Evolutionary conservation across 1,139 yeast species (phyloP).

Genomic region (Yamadazyma buinensis): DNA sequence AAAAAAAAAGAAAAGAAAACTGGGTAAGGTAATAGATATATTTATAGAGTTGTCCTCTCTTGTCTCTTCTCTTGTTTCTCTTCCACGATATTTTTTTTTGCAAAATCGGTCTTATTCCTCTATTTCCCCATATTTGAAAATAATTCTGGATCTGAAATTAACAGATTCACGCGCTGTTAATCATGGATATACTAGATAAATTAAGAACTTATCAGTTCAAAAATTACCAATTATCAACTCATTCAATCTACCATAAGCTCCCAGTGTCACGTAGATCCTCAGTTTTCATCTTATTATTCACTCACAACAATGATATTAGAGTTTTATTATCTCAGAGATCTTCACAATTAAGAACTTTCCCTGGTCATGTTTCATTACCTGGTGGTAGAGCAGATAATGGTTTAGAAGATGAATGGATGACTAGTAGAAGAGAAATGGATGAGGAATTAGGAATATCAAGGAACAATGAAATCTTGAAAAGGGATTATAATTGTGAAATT

Average conservation of each 20-base stretch:
- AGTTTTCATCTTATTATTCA: conserved; percentile 67
- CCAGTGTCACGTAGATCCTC: conserved; percentile 69
- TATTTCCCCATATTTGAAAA: no score
- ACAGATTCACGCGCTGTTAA: no score
- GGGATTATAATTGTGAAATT: conserved; percentile 49
- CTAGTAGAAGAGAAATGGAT: conserved; percentile 76
- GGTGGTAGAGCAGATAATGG: conserved; percentile 80
- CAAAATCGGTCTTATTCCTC: no score
- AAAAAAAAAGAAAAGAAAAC: background rate
- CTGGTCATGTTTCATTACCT: conserved; percentile 87
- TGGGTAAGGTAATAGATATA: no score
- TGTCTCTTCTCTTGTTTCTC: no score
- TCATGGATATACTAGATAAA: conserved; percentile 10
- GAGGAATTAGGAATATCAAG: conserved; percentile 80
- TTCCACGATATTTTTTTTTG: no score
- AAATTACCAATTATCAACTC: conserved; percentile 24
- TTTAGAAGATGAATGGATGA: conserved; percentile 63
- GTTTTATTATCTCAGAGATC: conserved; percentile 78
- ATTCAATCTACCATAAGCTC: conserved; percentile 54
- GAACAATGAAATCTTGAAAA: conserved; percentile 38
- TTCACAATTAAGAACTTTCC: conserved; percentile 61
- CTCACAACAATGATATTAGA: conserved; percentile 66
- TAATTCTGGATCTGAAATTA: no score
- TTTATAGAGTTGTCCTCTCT: no score
- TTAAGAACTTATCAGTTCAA: conserved; percentile 21